Evolutionary conservation across 1,139 yeast genomes (phyloP).

Genomic region (Yamadazyma kanchanaburiensis): DNA sequence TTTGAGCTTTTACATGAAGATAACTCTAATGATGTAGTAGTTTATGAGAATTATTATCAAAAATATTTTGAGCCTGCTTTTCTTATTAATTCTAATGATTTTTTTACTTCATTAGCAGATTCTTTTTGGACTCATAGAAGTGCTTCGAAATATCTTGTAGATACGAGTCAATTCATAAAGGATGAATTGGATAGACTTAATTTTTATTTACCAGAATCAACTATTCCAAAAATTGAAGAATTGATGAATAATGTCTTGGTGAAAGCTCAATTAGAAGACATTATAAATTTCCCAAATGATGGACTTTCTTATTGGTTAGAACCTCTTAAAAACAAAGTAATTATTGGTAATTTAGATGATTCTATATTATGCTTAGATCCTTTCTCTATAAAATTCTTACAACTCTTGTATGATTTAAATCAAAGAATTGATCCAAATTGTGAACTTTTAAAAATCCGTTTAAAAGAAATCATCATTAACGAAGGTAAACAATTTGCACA

Average conservation of each 20-base stretch:
- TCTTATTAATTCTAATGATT: slow-evolving; percentile 51
- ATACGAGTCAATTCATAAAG: slow-evolving; percentile 46
- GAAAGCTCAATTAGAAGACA: slow-evolving; percentile 49
- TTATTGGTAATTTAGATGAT: slow-evolving; percentile 1
- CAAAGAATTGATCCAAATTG: slow-evolving; percentile 53
- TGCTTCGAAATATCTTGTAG: slow-evolving; percentile 45
- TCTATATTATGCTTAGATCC: slow-evolving; percentile 4
- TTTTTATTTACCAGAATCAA: slow-evolving; percentile 51
- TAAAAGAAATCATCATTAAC: slow-evolving; percentile 45
- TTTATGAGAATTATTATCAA: slow-evolving; percentile 56
- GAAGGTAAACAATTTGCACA: slow-evolving; percentile 34
- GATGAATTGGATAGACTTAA: slow-evolving; percentile 60
- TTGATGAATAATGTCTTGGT: slow-evolving; percentile 64
- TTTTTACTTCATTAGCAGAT: slow-evolving; percentile 46
- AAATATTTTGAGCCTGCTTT: slow-evolving; percentile 67
- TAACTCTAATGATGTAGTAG: slow-evolving; percentile 16
- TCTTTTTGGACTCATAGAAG: slow-evolving; percentile 8
- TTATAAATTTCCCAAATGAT: slow-evolving; percentile 9
- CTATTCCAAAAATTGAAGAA: slow-evolving; percentile 51
- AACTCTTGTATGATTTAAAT: slow-evolving; percentile 47
- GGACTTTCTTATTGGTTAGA: slow-evolving; percentile 12
- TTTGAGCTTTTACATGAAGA: slow-evolving; percentile 54
- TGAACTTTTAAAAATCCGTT: slow-evolving; percentile 45
- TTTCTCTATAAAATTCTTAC: slow-evolving; percentile 24
- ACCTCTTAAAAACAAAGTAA: slow-evolving; percentile 7